Conservation (phyloP, 2,329 filamentous ascomycete genomes). For the Pseudogymnoascus sp. region DNA sequence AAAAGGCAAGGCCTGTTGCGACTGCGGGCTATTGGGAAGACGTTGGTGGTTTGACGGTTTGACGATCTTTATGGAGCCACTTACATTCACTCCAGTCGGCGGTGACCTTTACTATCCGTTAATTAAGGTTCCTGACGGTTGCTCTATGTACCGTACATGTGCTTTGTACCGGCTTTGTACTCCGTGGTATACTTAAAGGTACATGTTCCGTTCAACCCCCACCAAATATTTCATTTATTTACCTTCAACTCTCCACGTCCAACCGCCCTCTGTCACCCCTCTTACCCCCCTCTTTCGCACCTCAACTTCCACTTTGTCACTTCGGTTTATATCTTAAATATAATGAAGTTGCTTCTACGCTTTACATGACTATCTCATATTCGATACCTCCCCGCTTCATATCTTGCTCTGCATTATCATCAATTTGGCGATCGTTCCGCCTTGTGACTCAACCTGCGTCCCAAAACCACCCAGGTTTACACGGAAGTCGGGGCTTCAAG, state of each 20-base stretch:
- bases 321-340: neutral
- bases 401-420: neutral
- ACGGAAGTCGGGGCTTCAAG: neutral
- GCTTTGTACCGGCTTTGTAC: neutral
- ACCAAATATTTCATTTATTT: constrained; percentile 8
- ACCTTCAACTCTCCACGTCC: neutral
- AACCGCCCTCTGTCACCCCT: neutral
- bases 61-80: constrained; percentile 3
- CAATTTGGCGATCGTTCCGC: neutral
- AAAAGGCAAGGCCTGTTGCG: constrained; percentile 3
- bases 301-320: neutral
- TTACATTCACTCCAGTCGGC: neutral
- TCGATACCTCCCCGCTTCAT: neutral
- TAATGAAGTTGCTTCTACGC: neutral
- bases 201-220: neutral
- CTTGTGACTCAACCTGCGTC: neutral
- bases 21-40: neutral
- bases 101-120: neutral
- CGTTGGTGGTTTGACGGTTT: neutral
- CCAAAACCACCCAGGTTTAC: neutral
- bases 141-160: neutral
- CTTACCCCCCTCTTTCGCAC: neutral
- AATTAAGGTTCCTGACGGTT: constrained; percentile 1
- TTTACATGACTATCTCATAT: neutral
- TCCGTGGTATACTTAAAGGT: neutral